Base-by-base conservation (phyloP, 805 yeast genomes). In the Metschnikowia colocasiae region DNA sequence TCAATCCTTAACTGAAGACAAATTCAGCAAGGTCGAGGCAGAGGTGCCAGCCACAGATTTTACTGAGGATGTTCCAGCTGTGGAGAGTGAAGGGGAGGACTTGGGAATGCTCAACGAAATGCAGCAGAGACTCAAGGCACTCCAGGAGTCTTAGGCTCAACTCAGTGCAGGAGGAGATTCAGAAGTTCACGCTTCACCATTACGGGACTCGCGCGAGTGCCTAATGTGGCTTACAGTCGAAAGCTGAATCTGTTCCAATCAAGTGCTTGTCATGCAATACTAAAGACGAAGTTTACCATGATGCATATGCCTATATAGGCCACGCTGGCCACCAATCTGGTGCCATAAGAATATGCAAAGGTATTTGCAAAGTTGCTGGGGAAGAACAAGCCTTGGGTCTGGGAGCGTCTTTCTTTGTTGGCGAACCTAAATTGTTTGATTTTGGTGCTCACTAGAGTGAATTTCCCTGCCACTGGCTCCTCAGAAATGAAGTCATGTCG, bases 101-200 rank as follows among this genome's bases (percentile, higher is more conserved):
- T 85, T 82, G 52, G 84, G 80, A 50, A 80, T 87, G 59, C 70
- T 92, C 46, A 80, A 80, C 54, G 90, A 85, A 56, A 92, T 94
- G 97, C 78, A 96, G 56, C 92, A 91, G 61, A 74, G 98, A 49
- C 74, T 92, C 40, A 82, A 76, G 58, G 97, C 97, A 0, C 68
- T 92, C 50, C 97, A 92, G 44, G 64, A 60, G 38, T 60, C 54
- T 3, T 51, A 30, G 25, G 10, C 27, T 19, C 15, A 19, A 19
- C 6, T 15, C 5, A 31, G 15, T 16, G 8, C 20, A 16, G 9
- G 34, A 31, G 19, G 18, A 15, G 19, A 4, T 16, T 19, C 16
- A 16, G 10, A n/a, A n/a, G n/a, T n/a, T n/a, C 16, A 15, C 32
- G 16, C 8, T 30, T 9, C 4, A 30, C 8, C 13, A 13, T 15